Base-by-base conservation (phyloP, 768 basidiomycete genomes). In the Suillus americanus region DNA sequence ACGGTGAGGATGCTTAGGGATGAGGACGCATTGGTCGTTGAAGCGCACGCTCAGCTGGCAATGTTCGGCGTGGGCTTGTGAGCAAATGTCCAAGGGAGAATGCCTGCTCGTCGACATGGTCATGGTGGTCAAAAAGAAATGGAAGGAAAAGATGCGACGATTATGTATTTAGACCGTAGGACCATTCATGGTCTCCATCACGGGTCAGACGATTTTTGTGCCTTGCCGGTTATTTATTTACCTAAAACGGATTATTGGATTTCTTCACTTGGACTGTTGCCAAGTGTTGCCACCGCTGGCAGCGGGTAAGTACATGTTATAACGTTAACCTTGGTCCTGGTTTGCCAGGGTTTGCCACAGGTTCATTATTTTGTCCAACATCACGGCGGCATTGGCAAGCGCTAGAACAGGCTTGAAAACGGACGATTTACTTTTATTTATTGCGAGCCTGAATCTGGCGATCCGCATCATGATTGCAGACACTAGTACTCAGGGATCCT, bases 21-120 rank as follows among this genome's bases (percentile, higher is more conserved):
- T 92, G 69, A 93, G 82, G 5, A 90, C 79, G 65, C 91, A 92
- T 70, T 89, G 83, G 61, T 80, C 79, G 79, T 92, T 85, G 76
- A 93, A 93, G 63, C 91, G 83, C 5, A 92, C 91, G 28, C 70
- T 71, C 16, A 59, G 57, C 18, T 59, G 57, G 0, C 68, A 66
- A 10, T 23, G 68, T 45, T 74, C 76, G 28, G 67, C 70, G 60
- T 67, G 33, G n/a, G 28, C 25, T 20, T 25, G 38, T 12, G 40
- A 18, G 40, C 25, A 28, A 16, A 41, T 12, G 18, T 28, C 28
- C 35, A 41, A 30, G 3, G 57, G 38, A 28, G 57, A 12, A 12
- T 28, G 57, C 25, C 38, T 41, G 25, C 25, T 40, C 18, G 25
- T 41, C 37, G 56, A 59, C 56, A 59, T 57, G 56, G 28, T 30